phyloP scores from a whole-genome alignment of 2,329 filamentous ascomycete genomes.

The Penicillium sp. region DNA sequence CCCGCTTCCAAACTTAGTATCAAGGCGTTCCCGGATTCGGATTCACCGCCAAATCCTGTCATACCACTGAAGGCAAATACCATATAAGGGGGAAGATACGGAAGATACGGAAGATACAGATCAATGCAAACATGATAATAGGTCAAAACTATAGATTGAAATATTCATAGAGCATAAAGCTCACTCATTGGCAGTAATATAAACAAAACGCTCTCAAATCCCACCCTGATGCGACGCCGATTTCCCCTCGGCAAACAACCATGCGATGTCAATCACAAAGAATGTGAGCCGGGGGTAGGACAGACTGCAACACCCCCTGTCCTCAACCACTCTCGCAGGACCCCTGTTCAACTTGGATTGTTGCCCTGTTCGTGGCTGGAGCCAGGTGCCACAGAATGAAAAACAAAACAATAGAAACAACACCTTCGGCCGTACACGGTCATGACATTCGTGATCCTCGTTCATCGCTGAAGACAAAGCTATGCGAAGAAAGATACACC shows the following conservation, averaged over 20 bases:
- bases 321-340: slow-evolving; percentile 1
- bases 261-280: slow-evolving; percentile 6
- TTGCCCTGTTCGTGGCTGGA: slow-evolving; percentile 4
- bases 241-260: slow-evolving; percentile 1
- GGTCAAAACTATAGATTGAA: not conserved
- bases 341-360: slow-evolving; percentile 2
- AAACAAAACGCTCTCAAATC: slow-evolving; percentile 15
- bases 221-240: slow-evolving; percentile 16
- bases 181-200: slow-evolving; percentile 14
- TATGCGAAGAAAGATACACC: slow-evolving; percentile 40
- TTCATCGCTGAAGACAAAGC: slow-evolving; percentile 40
- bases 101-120: not conserved
- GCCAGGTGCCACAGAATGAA: slow-evolving; percentile 15
- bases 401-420: slow-evolving; percentile 22
- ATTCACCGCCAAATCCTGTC: not conserved
- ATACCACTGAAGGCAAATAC: too few species aligned
- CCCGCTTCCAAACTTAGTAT: slow-evolving; percentile 9
- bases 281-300: slow-evolving; percentile 12
- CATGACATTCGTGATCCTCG: slow-evolving; percentile 45
- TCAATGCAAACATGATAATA: not conserved
- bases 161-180: not conserved
- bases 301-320: slow-evolving; percentile 9
- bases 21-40: slow-evolving; percentile 2
- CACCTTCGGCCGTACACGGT: slow-evolving; percentile 39
- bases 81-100: not conserved